phyloP scores from a whole-genome alignment of 2,329 filamentous ascomycete species.

The Tolypocladium ovalisporum region DNA sequence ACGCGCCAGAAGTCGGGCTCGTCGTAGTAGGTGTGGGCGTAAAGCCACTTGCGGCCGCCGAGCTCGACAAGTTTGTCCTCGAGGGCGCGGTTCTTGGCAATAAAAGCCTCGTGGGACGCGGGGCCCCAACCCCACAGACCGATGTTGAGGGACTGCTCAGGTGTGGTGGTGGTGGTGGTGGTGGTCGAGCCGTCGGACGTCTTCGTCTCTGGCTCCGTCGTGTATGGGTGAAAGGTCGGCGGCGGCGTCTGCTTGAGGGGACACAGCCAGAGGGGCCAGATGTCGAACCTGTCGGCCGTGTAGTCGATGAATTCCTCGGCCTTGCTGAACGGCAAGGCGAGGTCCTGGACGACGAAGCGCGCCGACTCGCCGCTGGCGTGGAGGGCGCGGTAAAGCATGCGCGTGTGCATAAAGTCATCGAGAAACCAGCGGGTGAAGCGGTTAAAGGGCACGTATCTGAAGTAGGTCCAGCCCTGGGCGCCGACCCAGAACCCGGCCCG shows the following conservation, averaged over 20 bases:
- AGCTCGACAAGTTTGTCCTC: constrained; percentile 59
- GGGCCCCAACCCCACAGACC: constrained; percentile 76
- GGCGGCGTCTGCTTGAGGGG: constrained; percentile 36
- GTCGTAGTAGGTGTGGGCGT: constrained; percentile 78
- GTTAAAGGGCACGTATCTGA: constrained; percentile 53
- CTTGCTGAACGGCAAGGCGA: constrained; percentile 44
- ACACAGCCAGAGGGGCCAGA: constrained; percentile 52
- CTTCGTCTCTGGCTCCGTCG: constrained; percentile 20
- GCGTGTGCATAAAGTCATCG: constrained; percentile 63
- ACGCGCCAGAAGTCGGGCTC: constrained; percentile 58
- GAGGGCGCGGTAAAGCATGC: constrained; percentile 63
- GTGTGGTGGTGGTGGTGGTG: constrained; percentile 3
- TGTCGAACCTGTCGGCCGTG: constrained; percentile 36
- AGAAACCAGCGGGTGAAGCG: constrained; percentile 55
- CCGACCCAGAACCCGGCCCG: constrained; percentile 68
- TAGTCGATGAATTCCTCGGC: constrained; percentile 44
- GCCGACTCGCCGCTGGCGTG: constrained; percentile 56
- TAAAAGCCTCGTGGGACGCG: constrained; percentile 43
- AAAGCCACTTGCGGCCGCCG: constrained; percentile 76
- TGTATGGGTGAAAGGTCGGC: constrained; percentile 46
- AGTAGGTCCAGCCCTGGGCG: constrained; percentile 54
- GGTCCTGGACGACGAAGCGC: constrained; percentile 59
- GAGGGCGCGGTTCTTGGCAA: constrained; percentile 57
- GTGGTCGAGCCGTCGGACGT: constrained; percentile 5
- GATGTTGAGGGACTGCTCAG: constrained; percentile 44